Conservation (phyloP, 148 eudicot genomes). For the Fagopyrum esculentum region DNA sequence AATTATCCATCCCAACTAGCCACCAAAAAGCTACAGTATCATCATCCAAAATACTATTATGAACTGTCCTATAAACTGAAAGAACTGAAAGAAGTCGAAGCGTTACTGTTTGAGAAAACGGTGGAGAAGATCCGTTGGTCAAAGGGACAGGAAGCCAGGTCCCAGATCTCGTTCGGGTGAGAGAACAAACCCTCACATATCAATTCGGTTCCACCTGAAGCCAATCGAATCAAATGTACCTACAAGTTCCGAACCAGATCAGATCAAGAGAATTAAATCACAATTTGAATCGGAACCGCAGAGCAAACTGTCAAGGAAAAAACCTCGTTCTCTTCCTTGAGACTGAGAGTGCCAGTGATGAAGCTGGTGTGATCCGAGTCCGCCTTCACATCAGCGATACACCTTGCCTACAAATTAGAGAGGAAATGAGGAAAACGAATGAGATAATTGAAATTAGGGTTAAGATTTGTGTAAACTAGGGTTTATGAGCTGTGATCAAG, state of each 20-base stretch:
- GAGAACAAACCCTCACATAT: constrained; percentile 95
- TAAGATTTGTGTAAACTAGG: constrained; percentile 14
- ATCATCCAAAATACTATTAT: constrained; percentile 1
- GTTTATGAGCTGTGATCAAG: constrained; percentile 12
- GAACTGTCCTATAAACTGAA: background rate
- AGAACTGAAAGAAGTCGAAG: background rate
- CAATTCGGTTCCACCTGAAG: constrained; percentile 76
- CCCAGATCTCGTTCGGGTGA: constrained; percentile 97
- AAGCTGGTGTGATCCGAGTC: constrained; percentile 97
- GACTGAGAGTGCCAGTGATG: constrained; percentile 92
- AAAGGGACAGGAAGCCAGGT: constrained; percentile 88
- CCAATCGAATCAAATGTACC: constrained; percentile 93
- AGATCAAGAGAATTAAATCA: constrained; percentile 7
- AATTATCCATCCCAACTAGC: background rate
- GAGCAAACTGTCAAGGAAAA: background rate
- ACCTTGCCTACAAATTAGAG: constrained; percentile 53
- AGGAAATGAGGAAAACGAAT: background rate
- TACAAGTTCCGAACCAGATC: constrained; percentile 20
- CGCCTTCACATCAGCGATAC: constrained; percentile 94
- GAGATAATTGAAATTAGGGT: background rate
- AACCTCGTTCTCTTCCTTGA: constrained; percentile 98
- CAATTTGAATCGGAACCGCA: background rate
- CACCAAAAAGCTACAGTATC: background rate
- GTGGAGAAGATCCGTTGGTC: constrained; percentile 97
- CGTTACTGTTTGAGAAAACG: constrained; percentile 70